phyloP scores from a whole-genome alignment of 208 protist genomes.

The Trypanosoma vivax region DNA sequence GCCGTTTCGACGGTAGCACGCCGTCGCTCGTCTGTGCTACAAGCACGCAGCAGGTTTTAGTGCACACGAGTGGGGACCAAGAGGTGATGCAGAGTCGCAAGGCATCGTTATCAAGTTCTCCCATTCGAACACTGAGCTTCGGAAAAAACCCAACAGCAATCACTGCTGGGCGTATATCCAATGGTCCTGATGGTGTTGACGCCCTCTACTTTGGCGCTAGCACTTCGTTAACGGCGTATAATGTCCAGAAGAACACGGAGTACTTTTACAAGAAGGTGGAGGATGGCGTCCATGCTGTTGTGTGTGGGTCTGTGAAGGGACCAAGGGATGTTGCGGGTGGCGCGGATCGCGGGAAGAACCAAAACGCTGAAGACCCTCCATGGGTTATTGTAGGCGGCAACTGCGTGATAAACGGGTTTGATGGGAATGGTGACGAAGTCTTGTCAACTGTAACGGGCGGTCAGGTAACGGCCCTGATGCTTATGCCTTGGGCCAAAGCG shows the following conservation, averaged over 20 bases:
- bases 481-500: conserved; percentile 57
- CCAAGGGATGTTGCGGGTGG: conserved; percentile 1
- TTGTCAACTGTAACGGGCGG: conserved; percentile 94
- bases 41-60: conserved; percentile 64
- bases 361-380: no score
- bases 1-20: conserved; percentile 43
- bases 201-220: conserved; percentile 85
- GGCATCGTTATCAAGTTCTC: conserved; percentile 20
- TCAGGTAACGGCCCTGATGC: conserved; percentile 80
- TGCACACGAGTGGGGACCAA: conserved; percentile 46
- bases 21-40: conserved; percentile 62
- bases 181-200: conserved; percentile 30
- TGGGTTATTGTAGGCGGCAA: conserved; percentile 91
- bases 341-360: no score
- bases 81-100: neutral
- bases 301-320: conserved; percentile 53
- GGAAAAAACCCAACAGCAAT: conserved; percentile 81
- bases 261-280: conserved; percentile 90
- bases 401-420: conserved; percentile 92
- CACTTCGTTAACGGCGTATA: conserved; percentile 87
- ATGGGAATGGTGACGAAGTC: conserved; percentile 76
- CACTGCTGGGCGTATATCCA: conserved; percentile 41
- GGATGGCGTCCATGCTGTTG: conserved; percentile 85
- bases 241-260: conserved; percentile 88
- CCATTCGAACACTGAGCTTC: conserved; percentile 77